Percentiles rank a stretch among this genome's conserved stretches.
Conservation (phyloP, 2,329 filamentous ascomycete genomes). For the Xylogone sp. region DNA sequence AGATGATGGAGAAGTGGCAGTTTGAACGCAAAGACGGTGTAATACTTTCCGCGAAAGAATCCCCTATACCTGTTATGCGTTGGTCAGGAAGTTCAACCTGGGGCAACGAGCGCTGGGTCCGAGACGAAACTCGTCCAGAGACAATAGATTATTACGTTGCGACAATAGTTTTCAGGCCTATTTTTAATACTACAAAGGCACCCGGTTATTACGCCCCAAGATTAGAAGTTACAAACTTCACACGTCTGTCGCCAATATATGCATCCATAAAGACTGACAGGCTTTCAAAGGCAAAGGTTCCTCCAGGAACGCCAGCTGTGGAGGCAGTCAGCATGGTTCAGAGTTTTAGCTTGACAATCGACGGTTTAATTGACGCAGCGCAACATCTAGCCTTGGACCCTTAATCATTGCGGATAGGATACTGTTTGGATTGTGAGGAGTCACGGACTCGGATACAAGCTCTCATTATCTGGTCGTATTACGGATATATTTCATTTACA, state of each 20-base stretch:
- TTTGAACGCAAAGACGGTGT: conserved; percentile 28
- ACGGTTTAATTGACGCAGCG: too few species aligned
- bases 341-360: too few species aligned
- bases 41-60: conserved; percentile 27
- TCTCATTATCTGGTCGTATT: too few species aligned
- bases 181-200: neutral
- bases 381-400: too few species aligned
- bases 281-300: neutral
- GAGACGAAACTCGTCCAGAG: conserved; percentile 37
- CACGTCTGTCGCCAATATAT: neutral
- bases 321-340: neutral
- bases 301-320: neutral
- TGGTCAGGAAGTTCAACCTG: conserved; percentile 45
- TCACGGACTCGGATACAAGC: too few species aligned
- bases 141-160: conserved; percentile 41
- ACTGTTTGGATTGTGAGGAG: too few species aligned
- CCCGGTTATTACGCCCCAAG: neutral
- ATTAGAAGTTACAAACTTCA: neutral
- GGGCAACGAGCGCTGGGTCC: conserved; percentile 32
- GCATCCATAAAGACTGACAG: neutral
- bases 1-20: conserved; percentile 31
- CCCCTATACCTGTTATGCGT: conserved; percentile 25
- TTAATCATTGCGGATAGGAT: too few species aligned
- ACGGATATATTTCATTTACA: too few species aligned
- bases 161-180: conserved; percentile 32